Conservation (phyloP, 257 asterid species). For the Gynochthodes officinalis region DNA sequence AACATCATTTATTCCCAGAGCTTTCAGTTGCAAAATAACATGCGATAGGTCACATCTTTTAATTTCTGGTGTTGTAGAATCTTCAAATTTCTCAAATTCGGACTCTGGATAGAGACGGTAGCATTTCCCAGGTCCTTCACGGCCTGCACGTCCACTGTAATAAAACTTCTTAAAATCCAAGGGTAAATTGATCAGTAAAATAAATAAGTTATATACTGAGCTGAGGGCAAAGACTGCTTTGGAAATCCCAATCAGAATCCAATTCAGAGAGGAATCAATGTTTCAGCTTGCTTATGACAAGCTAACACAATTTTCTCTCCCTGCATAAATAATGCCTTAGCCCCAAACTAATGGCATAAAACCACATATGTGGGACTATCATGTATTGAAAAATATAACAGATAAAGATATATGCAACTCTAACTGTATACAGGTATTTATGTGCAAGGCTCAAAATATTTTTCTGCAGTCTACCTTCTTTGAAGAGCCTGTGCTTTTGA, state of each 20-base stretch:
- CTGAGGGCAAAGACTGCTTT: not conserved
- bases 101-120: conserved; percentile 93
- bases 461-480: conserved; percentile 59
- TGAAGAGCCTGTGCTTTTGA: conserved; percentile 98
- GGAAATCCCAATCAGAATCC: not conserved
- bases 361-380: not conserved
- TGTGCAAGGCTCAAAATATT: not conserved
- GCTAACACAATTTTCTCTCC: not conserved
- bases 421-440: not conserved
- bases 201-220: not conserved
- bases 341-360: not conserved
- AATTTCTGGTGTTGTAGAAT: conserved; percentile 84
- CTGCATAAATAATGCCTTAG: not conserved
- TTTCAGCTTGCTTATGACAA: not conserved
- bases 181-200: not conserved
- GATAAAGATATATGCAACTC: not conserved
- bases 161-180: conserved; percentile 1
- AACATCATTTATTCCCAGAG: conserved; percentile 82
- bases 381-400: not conserved
- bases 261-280: not conserved
- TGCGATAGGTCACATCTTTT: conserved; percentile 88
- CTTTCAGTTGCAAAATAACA: conserved; percentile 95
- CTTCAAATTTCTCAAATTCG: conserved; percentile 79
- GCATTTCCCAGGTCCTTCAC: conserved; percentile 98
- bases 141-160: conserved; percentile 99